A percentile compares a stretch with the other conserved stretches of the same genome.
phyloP scores from a whole-genome alignment of 768 basidiomycete genomes.

The Agaricus subrufescens region DNA sequence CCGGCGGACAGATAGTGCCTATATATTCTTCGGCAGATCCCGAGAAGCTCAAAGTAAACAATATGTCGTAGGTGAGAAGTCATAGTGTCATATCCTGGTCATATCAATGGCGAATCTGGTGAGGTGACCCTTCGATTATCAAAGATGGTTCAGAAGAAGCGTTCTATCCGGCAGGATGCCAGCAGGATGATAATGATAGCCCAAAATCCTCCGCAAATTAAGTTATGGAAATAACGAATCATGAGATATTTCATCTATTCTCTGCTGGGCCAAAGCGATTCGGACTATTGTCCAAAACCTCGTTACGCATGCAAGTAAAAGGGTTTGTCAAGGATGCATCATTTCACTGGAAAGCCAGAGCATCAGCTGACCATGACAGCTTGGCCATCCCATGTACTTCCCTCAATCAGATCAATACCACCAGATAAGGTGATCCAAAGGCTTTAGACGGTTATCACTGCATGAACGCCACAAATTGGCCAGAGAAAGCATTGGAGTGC shows the following conservation, averaged over 20 bases:
- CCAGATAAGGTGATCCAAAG: too few species aligned
- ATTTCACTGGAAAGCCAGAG: not conserved
- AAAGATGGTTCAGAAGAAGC: too few species aligned
- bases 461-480: too few species aligned
- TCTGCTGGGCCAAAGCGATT: not conserved
- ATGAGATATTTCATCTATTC: not conserved
- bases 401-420: too few species aligned
- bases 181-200: not conserved
- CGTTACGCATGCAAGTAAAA: not conserved
- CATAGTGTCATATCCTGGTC: too few species aligned
- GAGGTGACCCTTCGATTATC: not conserved
- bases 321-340: not conserved
- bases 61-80: too few species aligned
- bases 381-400: not conserved
- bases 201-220: not conserved
- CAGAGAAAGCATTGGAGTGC: too few species aligned
- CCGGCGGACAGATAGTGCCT: not conserved
- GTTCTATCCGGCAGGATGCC: not conserved
- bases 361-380: not conserved
- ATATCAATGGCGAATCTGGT: too few species aligned
- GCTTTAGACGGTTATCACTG: too few species aligned
- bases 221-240: not conserved
- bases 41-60: not conserved
- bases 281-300: not conserved
- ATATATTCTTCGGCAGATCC: not conserved